Base-by-base conservation (phyloP, 1,284 basidiomycete species). In the Pholiota adiposa region DNA sequence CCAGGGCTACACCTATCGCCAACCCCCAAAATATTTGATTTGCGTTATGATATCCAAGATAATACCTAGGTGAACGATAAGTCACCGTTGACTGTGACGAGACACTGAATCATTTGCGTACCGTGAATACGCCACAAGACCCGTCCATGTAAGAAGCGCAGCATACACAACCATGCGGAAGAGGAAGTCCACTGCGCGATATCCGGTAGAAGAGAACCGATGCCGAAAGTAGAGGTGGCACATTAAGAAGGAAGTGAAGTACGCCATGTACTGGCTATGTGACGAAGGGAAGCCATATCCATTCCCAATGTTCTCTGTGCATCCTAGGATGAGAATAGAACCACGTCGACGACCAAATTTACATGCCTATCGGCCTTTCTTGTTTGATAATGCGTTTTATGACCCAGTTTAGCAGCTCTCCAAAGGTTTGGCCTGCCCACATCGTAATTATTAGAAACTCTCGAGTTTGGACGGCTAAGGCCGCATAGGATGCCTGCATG, bases 221-320 rank as follows among this genome's bases (percentile, higher is more conserved):
- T 93, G 89, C 46, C 88, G 85, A 63, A 85, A 86, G 61, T 83
- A 83, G 54, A 95, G 73, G 73, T 95, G 93, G 67, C 87, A 83
- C 38, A 87, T 70, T 48, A 94, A 77, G 72, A 94, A 95, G 0
- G 89, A 80, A 2, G 87, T 80, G 68, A 95, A 95, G 74, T 92
- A 95, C 4, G 88, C 93, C 88, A 94, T 91, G 72, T 90, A 94
- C 73, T 95, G 93, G 69, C 90, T 91, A 69, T 95, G 93, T 11
- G 91, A 93, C 0, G 92, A 94, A 0, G 93, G 93, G 70, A 95
- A 95, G 11, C 92, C 93, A 68, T 93, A 95, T 6, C 93, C 93
- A 56, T 82, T 83, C 11, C 89, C 89, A 34, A 88, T 74, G 53
- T 80, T 80, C 53, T 80, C 88, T 87, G 68, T 16, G 25, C 25